Evolutionary conservation across 495 filamentous ascomycete species (phyloP), one percentile per base, ranked within the genome.

Genomic region (Podospora pseudocomata): DNA sequence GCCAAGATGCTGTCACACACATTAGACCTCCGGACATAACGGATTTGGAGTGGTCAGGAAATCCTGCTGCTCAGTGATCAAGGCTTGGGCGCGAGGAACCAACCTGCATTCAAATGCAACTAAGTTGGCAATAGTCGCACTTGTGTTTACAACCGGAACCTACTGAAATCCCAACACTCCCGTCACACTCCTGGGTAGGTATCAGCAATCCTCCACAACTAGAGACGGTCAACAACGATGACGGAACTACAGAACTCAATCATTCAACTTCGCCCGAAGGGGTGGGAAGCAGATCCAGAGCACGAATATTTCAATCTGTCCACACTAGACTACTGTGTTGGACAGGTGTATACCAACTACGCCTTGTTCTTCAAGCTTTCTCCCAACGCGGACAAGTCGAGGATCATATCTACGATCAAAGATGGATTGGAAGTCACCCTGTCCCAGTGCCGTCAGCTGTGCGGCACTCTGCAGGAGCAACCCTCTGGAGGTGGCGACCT

Each of bases 381-480:
- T 4, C 60, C 60, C 6, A 79, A 82, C 30, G 70, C 61, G 2
- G 70, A 75, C 13, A 44, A 80, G 75, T 34, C 44, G 58, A 73
- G 61, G n/a, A 72, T 69, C 0, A 71, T 74, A 1, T 70, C 73
- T 1, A 64, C 73, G 1, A 66, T 83, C 27, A 78, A 76, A 54
- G 68, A 70, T 26, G 79, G 80, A 49, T 77, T 84, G 27, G 77
- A 82, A 61, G 65, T 69, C 7, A 82, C 80, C 3, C 73, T 85
- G n/a, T 72, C 72, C 60, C 80, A 85, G 63, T 67, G 67, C 19
- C 71, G 81, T 16, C 80, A 84, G 65, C 67, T 84, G 16, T 77
- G 78, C 16, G 81, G 82, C 16, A 80, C 74, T 15, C 79, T 85
- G 34, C 80, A 84, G 65, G 75, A 77, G 53, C 72, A 80, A 59